A percentile compares a stretch with the other conserved stretches of the same genome.
These are phyloP conservation scores for Adansonia digitata DNA, from an alignment of 345 rosid genomes.

Conservation along the genomic window DNA sequence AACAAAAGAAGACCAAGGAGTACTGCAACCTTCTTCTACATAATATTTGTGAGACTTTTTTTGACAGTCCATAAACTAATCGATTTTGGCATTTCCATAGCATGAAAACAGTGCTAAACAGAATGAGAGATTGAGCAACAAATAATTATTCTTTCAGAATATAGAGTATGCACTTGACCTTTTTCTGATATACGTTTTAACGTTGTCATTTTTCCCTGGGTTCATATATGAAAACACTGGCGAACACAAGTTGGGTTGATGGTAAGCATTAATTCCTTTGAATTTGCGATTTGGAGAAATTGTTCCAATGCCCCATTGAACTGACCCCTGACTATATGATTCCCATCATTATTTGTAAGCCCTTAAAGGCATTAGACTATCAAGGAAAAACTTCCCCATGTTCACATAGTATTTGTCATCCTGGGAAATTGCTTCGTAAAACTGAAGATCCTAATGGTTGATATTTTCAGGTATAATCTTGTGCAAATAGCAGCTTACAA, in stretches of 20 bases:
- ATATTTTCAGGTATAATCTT: conserved; percentile 52
- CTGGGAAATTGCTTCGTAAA: not conserved
- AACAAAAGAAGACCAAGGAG: conserved; percentile 18
- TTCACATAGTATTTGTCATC: not conserved
- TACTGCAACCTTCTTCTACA: not conserved
- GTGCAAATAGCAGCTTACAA: conserved; percentile 63
- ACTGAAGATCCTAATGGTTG: not conserved
- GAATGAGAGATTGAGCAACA: conserved; percentile 45
- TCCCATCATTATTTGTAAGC: not conserved
- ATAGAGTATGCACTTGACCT: conserved; percentile 62
- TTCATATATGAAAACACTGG: conserved; percentile 81
- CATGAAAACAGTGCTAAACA: conserved; percentile 9
- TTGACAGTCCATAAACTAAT: not conserved
- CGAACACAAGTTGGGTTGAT: conserved; percentile 44
- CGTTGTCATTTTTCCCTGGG: conserved; percentile 77
- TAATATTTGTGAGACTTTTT: not conserved
- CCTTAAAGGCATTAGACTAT: not conserved
- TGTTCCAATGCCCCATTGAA: not conserved
- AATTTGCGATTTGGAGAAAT: not conserved
- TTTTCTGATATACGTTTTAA: conserved; percentile 54
- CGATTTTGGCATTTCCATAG: conserved; percentile 28
- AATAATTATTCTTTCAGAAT: conserved; percentile 46
- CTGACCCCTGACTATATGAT: too few relatives aligned
- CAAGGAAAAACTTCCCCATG: not conserved
- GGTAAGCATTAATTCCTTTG: conserved; percentile 27